Evolutionary conservation across 2,329 filamentous ascomycete species (phyloP).

Genomic region (Drechslera avenae): DNA sequence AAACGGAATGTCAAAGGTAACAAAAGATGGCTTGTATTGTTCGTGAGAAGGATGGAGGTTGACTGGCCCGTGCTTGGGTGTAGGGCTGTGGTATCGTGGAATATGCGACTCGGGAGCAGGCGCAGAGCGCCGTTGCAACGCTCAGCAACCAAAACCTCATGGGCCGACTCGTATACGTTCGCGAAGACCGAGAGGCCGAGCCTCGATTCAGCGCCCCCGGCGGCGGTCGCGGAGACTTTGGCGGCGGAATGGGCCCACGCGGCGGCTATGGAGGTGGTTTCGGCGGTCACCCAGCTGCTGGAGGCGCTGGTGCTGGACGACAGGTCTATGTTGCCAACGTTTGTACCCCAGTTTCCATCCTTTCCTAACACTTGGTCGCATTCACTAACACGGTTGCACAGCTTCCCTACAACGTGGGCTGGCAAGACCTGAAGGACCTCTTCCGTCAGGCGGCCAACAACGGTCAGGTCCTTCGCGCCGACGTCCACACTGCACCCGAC

Average conservation of each 20-base stretch:
- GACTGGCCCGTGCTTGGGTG: slow-evolving; percentile 88
- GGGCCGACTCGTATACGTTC: slow-evolving; percentile 97
- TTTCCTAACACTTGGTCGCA: slow-evolving; percentile 34
- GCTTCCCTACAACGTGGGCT: slow-evolving; percentile 97
- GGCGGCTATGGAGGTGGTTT: slow-evolving; percentile 54
- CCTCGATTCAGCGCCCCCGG: slow-evolving; percentile 85
- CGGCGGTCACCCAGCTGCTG: slow-evolving; percentile 62
- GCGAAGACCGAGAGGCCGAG: slow-evolving; percentile 98
- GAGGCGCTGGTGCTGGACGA: slow-evolving; percentile 70
- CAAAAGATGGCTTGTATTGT: slow-evolving; percentile 84
- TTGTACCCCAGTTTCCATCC: slow-evolving; percentile 60
- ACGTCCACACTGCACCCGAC: slow-evolving; percentile 90
- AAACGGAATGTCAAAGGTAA: slow-evolving; percentile 99
- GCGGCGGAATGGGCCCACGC: slow-evolving; percentile 41
- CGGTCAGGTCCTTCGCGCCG: slow-evolving; percentile 78
- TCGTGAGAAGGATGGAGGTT: slow-evolving; percentile 92
- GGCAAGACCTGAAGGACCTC: slow-evolving; percentile 98
- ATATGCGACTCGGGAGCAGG: slow-evolving; percentile 99
- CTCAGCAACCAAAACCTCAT: slow-evolving; percentile 99
- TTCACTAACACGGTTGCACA: slow-evolving; percentile 53
- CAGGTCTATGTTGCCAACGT: slow-evolving; percentile 99
- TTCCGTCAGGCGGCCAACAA: slow-evolving; percentile 79
- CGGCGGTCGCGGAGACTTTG: slow-evolving; percentile 54
- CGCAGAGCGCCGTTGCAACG: slow-evolving; percentile 93
- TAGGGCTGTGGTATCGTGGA: slow-evolving; percentile 99